Evolutionary conservation across 2,329 filamentous ascomycete species (phyloP).

Genomic region (Capronia epimyces): DNA sequence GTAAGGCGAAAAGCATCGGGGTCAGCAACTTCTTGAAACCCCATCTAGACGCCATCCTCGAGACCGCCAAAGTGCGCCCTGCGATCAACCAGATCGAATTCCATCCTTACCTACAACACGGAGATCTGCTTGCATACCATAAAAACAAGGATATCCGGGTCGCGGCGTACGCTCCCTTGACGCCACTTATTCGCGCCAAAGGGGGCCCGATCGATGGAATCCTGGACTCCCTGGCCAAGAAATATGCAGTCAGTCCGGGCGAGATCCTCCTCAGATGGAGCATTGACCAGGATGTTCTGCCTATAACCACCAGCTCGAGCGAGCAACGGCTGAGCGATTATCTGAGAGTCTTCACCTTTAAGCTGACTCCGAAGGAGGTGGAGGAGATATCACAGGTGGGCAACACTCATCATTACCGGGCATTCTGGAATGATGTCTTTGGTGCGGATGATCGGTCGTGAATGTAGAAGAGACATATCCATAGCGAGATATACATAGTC

Average conservation of each 20-base stretch:
- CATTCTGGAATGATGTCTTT: slow-evolving; percentile 50
- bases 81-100: slow-evolving; percentile 42
- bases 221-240: slow-evolving; percentile 51
- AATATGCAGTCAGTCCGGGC: slow-evolving; percentile 54
- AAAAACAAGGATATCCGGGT: slow-evolving; percentile 40
- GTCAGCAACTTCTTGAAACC: slow-evolving; percentile 56
- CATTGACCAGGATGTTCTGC: slow-evolving; percentile 55
- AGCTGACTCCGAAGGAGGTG: slow-evolving; percentile 55
- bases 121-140: slow-evolving; percentile 38
- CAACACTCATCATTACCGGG: slow-evolving; percentile 47
- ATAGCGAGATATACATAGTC: no score
- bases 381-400: slow-evolving; percentile 48
- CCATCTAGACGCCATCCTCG: slow-evolving; percentile 50
- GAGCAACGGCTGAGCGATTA: slow-evolving; percentile 57
- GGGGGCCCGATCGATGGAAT: slow-evolving; percentile 52
- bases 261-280: slow-evolving; percentile 57
- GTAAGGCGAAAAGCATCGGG: slow-evolving; percentile 57
- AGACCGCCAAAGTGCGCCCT: slow-evolving; percentile 41
- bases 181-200: slow-evolving; percentile 50
- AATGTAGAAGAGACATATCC: neutral
- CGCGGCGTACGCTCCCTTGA: slow-evolving; percentile 40
- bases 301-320: slow-evolving; percentile 57
- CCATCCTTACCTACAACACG: slow-evolving; percentile 47
- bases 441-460: slow-evolving; percentile 39
- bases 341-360: slow-evolving; percentile 51